Evolutionary conservation across 305 asterid species (phyloP).

Genomic region (Fraxinus platypoda): DNA sequence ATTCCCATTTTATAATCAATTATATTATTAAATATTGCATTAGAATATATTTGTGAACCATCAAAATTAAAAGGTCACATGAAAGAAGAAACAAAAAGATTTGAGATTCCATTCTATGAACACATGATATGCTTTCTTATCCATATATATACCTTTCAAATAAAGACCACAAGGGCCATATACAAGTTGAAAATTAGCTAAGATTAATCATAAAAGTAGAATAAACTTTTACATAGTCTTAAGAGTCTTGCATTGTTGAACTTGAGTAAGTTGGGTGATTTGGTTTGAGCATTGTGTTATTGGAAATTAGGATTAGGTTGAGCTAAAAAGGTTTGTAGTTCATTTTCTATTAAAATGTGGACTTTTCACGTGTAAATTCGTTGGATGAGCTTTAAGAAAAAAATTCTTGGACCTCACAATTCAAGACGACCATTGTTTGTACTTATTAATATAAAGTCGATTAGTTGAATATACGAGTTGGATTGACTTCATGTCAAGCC

Average conservation of each 20-base stretch:
- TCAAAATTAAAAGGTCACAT: background rate
- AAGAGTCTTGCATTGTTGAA: background rate
- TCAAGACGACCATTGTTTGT: too few species aligned
- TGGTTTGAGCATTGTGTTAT: background rate
- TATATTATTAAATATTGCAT: background rate
- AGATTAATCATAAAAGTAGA: background rate
- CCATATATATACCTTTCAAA: background rate
- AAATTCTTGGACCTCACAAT: background rate
- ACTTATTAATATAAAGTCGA: too few species aligned
- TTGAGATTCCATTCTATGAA: slow-evolving; percentile 16
- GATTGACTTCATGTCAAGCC: background rate
- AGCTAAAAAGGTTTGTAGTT: background rate
- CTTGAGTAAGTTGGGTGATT: background rate
- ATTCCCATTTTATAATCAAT: slow-evolving; percentile 4
- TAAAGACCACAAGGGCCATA: background rate
- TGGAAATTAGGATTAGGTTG: background rate
- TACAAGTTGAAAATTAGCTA: background rate
- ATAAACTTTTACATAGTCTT: background rate
- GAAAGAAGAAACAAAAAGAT: background rate
- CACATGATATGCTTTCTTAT: slow-evolving; percentile 17
- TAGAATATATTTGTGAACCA: slow-evolving; percentile 11
- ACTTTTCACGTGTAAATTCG: background rate
- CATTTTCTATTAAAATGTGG: background rate
- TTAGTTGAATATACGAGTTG: too few species aligned
- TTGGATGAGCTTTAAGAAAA: too few species aligned